Base-by-base conservation (phyloP, 108 stramenopile species). In the Cyclotella distinguenda region DNA sequence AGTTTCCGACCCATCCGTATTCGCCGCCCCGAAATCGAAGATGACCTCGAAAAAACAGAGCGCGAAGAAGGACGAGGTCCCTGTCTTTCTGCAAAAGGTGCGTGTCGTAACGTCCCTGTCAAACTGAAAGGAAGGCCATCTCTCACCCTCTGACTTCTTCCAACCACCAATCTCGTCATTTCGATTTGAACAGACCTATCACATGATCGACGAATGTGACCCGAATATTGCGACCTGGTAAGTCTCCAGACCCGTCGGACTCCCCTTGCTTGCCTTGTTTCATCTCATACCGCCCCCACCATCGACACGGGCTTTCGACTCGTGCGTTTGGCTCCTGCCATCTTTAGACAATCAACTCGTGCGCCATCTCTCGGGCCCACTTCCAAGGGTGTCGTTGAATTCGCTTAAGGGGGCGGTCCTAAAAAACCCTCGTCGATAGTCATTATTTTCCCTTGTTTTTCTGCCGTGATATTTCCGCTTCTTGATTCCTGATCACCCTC, bases 191-290 rank as follows among this genome's bases (percentile, higher is more conserved):
- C 70, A 83, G 69, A 83, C 88, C 1, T 89, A 81, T 48, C 83
- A 86, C 52, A 89, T 89, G 84, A 86, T 89, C 46, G 70, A 89
- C 53, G 77, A 77, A 21, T 89, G 88, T 51, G 77, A 89, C 70
- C 66, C 75, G 0, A 39, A 50, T 5, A 77, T 89, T 55, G 85
- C 88, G 35, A 58, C 80, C n/a, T 89, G 88, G 87, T 84, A 70
- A 78, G 81, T 74, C 21, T 11, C n/a, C 35, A 19, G 18, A 8
- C 16, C 31, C 61, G 26, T 16, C 21, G 39, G 5, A 56, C 38
- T 47, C 30, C 18, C 7, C 49, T 68, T 65, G 52, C 30, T 35
- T 13, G 51, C 30, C 27, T 38, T 66, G 49, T 68, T 51, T 60
- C 66, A 53, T 25, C 66, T 76, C 60, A 68, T 68, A 8, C 64